phyloP scores from a whole-genome alignment of 805 yeast species.

The Ogataea glucozyma region DNA sequence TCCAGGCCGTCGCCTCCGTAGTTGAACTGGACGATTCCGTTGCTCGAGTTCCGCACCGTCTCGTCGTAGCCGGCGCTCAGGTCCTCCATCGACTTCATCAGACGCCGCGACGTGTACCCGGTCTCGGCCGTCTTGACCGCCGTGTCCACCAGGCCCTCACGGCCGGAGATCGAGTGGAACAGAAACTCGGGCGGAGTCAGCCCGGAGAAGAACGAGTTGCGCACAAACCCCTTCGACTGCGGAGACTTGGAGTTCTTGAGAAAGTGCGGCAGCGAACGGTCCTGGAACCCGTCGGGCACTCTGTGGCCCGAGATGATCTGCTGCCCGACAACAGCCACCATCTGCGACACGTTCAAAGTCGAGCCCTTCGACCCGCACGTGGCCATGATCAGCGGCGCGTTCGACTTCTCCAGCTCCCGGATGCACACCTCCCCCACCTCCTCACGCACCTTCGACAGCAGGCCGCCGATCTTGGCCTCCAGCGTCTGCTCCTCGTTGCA shows the following conservation, averaged over 20 bases:
- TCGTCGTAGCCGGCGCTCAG: conserved; percentile 89
- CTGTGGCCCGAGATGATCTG: conserved; percentile 98
- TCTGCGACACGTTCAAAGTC: conserved; percentile 94
- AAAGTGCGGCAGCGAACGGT: conserved; percentile 96
- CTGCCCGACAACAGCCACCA: conserved; percentile 99
- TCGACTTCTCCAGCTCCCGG: conserved; percentile 80
- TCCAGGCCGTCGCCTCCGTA: conserved; percentile 99
- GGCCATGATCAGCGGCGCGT: conserved; percentile 98
- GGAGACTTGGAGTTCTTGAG: conserved; percentile 95
- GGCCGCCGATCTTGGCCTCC: conserved; percentile 96
- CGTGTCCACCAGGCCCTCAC: conserved; percentile 99
- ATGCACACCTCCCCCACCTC: conserved; percentile 99
- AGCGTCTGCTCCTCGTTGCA: conserved; percentile 98
- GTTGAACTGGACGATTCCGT: conserved; percentile 95
- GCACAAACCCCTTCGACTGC: conserved; percentile 95
- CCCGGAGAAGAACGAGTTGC: conserved; percentile 94
- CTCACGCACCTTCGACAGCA: conserved; percentile 95
- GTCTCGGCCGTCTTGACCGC: conserved; percentile 99
- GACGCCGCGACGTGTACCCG: conserved; percentile 96
- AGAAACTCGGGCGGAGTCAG: conserved; percentile 94
- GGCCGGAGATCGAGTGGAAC: conserved; percentile 98
- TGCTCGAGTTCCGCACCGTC: conserved; percentile 92
- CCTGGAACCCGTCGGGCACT: conserved; percentile 99
- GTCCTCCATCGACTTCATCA: conserved; percentile 97
- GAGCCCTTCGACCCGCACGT: conserved; percentile 99